A percentile compares a stretch with the other conserved stretches of the same genome.
Conservation (phyloP, 176 grass and related monocot species). For the Avena eriantha region DNA sequence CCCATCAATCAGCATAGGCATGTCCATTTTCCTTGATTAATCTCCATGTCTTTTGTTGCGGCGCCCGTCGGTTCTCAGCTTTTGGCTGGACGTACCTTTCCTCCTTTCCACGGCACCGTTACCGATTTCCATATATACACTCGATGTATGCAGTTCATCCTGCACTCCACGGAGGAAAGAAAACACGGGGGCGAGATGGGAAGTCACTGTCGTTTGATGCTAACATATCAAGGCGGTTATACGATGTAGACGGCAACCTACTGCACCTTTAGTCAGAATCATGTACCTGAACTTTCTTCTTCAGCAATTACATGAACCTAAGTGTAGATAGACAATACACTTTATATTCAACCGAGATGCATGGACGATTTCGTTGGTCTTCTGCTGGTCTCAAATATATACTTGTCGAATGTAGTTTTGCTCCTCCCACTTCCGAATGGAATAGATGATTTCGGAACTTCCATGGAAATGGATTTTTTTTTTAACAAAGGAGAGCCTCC, state of each 20-base stretch:
- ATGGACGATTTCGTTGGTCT: too few relatives aligned
- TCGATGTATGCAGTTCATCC: constrained; percentile 6
- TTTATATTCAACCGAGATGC: too few relatives aligned
- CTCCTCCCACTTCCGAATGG: too few relatives aligned
- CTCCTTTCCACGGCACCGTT: background rate
- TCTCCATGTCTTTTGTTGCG: constrained; percentile 1
- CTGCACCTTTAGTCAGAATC: background rate
- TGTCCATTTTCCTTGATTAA: background rate
- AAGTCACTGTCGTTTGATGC: background rate
- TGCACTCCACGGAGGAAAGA: background rate
- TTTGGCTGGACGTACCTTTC: background rate
- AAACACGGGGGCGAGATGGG: background rate
- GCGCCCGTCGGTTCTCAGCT: background rate
- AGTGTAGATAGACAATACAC: too few relatives aligned
- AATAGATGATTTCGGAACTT: too few relatives aligned
- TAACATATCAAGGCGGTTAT: background rate
- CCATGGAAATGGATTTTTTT: too few relatives aligned
- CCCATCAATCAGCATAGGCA: background rate
- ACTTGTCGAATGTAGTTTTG: too few relatives aligned
- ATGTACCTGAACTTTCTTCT: background rate
- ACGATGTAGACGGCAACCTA: background rate
- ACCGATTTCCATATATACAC: background rate
- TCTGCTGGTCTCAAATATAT: too few relatives aligned
- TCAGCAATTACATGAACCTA: too few relatives aligned
- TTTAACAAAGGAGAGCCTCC: too few relatives aligned